phyloP scores from a whole-genome alignment of 176 grass and related monocot species.

The Lolium perenne region DNA sequence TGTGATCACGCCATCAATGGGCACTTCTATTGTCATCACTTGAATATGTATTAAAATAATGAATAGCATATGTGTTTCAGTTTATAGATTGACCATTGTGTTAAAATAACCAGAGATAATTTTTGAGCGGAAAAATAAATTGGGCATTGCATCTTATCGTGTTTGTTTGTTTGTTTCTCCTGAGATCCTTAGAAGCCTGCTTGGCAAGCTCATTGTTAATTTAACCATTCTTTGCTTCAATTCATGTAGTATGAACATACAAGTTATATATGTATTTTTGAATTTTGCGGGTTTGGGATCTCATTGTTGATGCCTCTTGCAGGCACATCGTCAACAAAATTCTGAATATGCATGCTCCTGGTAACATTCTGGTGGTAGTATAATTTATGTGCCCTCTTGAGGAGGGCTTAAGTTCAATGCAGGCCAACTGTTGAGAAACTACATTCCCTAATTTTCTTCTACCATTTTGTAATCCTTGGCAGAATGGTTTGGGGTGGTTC shows the following conservation, averaged over 20 bases:
- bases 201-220: not conserved
- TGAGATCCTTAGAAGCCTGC: not conserved
- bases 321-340: not conserved
- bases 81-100: not conserved
- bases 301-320: not conserved
- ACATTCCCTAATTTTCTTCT: constrained; percentile 32
- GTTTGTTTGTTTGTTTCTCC: not conserved
- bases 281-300: not conserved
- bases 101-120: not conserved
- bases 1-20: not conserved
- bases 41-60: not conserved
- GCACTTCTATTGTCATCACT: not conserved
- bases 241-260: not conserved
- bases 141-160: not conserved
- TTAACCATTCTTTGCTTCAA: not conserved
- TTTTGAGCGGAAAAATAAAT: not conserved
- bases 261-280: not conserved
- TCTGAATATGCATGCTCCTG: constrained; percentile 74
- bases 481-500: constrained; percentile 91
- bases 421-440: constrained; percentile 8
- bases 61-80: not conserved
- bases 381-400: constrained; percentile 5
- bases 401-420: not conserved
- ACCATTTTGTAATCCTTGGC: constrained; percentile 30
- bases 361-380: constrained; percentile 47